These are phyloP conservation scores for Akanthomyces uredinophilus DNA, from an alignment of 2,329 filamentous ascomycete species.

Conservation along the genomic window DNA sequence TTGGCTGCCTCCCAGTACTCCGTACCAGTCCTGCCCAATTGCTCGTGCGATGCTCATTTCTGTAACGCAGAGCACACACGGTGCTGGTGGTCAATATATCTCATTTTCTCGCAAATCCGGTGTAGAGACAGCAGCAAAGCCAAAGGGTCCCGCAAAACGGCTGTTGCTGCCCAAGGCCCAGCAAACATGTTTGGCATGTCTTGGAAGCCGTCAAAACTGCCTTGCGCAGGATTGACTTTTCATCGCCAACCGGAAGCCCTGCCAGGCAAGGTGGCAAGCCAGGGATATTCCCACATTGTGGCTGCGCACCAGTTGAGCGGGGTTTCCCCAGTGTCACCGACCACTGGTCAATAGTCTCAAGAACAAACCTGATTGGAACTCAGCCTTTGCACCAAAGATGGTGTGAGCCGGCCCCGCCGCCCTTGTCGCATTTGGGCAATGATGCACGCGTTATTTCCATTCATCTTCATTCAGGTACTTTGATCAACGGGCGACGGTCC, in stretches of 20 bases:
- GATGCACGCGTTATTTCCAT: neutral
- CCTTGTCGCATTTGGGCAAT: neutral
- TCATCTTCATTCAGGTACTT: neutral
- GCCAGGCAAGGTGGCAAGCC: neutral
- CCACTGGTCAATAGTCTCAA: neutral
- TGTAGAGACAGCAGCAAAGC: neutral
- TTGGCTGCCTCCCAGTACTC: slow-evolving; percentile 1
- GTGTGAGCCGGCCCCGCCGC: neutral
- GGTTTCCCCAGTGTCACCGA: neutral
- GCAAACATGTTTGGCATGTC: neutral
- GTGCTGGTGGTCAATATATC: neutral
- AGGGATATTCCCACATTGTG: neutral
- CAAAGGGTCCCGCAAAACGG: neutral
- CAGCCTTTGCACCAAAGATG: neutral
- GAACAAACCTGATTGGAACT: neutral
- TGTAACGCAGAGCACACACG: neutral
- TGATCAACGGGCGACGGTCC: neutral
- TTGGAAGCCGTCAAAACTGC: neutral
- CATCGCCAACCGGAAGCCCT: neutral
- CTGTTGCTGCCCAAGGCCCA: neutral
- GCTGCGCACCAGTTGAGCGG: neutral
- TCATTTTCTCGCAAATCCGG: too few relatives aligned
- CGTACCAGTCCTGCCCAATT: neutral
- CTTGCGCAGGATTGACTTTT: neutral
- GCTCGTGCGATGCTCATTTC: neutral